phyloP scores from a whole-genome alignment of 176 grass and related monocot species.

The Raddia guianensis region DNA sequence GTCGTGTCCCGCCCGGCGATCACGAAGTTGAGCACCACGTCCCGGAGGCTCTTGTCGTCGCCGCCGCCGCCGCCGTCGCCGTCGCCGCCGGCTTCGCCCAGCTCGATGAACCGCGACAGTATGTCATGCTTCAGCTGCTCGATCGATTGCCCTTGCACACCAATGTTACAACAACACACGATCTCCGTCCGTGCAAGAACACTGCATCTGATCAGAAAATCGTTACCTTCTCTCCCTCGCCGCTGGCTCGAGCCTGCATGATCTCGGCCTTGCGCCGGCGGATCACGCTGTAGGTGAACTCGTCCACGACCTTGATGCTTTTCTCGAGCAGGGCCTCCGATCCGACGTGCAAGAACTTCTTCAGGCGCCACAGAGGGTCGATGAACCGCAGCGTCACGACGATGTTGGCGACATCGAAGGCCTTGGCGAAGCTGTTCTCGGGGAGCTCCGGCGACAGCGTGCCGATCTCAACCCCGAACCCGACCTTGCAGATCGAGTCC shows the following conservation, averaged over 20 bases:
- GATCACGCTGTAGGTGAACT: slow-evolving; percentile 88
- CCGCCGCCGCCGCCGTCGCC: slow-evolving; percentile 48
- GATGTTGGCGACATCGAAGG: slow-evolving; percentile 81
- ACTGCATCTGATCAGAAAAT: neutral
- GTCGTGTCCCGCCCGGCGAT: slow-evolving; percentile 92
- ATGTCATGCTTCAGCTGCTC: slow-evolving; percentile 89
- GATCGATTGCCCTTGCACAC: neutral
- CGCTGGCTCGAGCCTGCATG: slow-evolving; percentile 55
- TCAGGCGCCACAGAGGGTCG: slow-evolving; percentile 82
- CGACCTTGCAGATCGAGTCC: slow-evolving; percentile 91
- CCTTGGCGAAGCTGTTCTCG: slow-evolving; percentile 81
- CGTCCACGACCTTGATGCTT: slow-evolving; percentile 86
- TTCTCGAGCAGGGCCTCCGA: slow-evolving; percentile 79
- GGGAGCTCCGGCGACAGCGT: slow-evolving; percentile 77
- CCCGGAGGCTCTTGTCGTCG: slow-evolving; percentile 86
- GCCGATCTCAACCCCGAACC: slow-evolving; percentile 87
- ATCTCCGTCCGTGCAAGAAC: neutral
- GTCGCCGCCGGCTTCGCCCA: slow-evolving; percentile 54
- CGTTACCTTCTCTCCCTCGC: slow-evolving; percentile 55
- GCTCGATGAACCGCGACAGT: slow-evolving; percentile 92
- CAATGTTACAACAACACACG: neutral
- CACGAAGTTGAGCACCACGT: slow-evolving; percentile 94
- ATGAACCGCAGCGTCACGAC: slow-evolving; percentile 87
- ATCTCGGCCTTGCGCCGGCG: slow-evolving; percentile 79
- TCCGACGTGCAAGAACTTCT: slow-evolving; percentile 69